Evolutionary conservation across 1,139 yeast species (phyloP).

Genomic region (Arxiozyma telluris): DNA sequence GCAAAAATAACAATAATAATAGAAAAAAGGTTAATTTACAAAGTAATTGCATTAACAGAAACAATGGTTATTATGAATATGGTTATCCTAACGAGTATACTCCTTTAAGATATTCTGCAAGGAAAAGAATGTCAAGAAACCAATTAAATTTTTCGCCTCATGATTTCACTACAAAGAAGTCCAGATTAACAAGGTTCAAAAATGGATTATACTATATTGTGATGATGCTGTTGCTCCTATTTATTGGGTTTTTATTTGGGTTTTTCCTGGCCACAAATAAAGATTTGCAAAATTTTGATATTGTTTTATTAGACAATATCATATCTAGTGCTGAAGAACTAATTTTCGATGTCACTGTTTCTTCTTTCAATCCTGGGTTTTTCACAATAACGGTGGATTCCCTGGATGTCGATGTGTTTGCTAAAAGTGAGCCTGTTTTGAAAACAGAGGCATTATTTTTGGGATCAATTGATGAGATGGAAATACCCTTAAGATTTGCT

Average conservation of each 20-base stretch:
- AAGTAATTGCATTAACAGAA: background rate
- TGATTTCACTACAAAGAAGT: conserved; percentile 34
- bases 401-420: conserved; percentile 79
- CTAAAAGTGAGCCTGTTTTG: conserved; percentile 46
- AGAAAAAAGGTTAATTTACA: background rate
- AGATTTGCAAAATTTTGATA: conserved; percentile 61
- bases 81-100: conserved; percentile 10
- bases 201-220: conserved; percentile 50
- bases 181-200: conserved; percentile 32
- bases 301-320: conserved; percentile 56
- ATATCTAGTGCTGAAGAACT: conserved; percentile 79
- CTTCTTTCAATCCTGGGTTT: conserved; percentile 84
- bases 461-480: conserved; percentile 60
- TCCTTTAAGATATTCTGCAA: conserved; percentile 9
- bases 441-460: conserved; percentile 56
- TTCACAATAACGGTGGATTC: conserved; percentile 55
- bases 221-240: conserved; percentile 45
- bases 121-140: conserved; percentile 9
- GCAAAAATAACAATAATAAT: background rate
- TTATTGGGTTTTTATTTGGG: conserved; percentile 72
- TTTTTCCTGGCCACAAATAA: conserved; percentile 80
- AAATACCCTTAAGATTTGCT: conserved; percentile 62
- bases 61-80: background rate
- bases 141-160: conserved; percentile 53
- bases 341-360: conserved; percentile 66